Evolutionary conservation across 139 green algal genomes (phyloP).

Genomic region (Coelastrella sp.): DNA sequence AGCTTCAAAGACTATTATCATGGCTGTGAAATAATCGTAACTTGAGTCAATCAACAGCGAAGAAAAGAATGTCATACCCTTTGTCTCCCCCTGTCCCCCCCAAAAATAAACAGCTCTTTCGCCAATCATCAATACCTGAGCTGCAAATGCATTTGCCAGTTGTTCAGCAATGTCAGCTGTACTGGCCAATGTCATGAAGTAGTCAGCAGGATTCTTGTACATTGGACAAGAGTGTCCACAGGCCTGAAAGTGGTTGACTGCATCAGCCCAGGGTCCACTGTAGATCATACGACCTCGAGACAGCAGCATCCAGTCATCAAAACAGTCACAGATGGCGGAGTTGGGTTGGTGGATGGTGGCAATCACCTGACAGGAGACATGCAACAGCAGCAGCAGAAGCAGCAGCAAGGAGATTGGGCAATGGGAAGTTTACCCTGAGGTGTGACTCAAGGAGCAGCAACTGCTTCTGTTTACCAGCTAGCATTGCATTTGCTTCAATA

Average conservation of each 20-base stretch:
- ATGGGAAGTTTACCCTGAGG: too few relatives aligned
- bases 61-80: too few relatives aligned
- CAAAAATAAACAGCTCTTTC: too few relatives aligned
- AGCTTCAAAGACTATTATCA: too few relatives aligned
- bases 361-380: slow-evolving; percentile 36
- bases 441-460: too few relatives aligned
- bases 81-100: too few relatives aligned
- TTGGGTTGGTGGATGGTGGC: slow-evolving; percentile 85
- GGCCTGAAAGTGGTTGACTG: slow-evolving; percentile 64
- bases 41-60: not conserved
- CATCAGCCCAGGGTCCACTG: slow-evolving; percentile 63
- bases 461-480: too few relatives aligned
- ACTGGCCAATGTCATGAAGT: slow-evolving; percentile 56
- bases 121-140: not conserved
- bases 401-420: too few relatives aligned
- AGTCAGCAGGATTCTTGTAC: slow-evolving; percentile 80
- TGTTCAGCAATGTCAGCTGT: not conserved
- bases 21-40: too few relatives aligned
- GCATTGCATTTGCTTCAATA: too few relatives aligned
- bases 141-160: slow-evolving; percentile 27
- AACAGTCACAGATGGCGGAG: slow-evolving; percentile 73
- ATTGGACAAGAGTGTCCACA: slow-evolving; percentile 62
- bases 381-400: not conserved
- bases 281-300: slow-evolving; percentile 67
- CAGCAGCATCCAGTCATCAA: slow-evolving; percentile 86